Evolutionary conservation across 2,329 filamentous ascomycete species (phyloP), one percentile per base, ranked within the genome.

Genomic region (Trichocomaceae sp.): DNA sequence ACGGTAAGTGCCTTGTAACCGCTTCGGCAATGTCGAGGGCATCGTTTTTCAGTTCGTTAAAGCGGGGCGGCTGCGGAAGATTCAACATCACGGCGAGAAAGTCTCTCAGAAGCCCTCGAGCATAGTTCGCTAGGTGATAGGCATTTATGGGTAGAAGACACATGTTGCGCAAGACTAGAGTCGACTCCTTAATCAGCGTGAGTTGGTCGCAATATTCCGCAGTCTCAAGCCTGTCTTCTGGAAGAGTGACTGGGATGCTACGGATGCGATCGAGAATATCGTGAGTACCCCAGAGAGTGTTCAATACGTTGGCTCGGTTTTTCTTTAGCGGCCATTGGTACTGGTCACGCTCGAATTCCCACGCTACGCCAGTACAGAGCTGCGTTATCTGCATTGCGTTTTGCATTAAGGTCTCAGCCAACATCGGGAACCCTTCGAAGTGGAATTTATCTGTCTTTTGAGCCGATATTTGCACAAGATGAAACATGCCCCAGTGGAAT

Each of bases 121-220:
- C 82, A 57, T 92, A 84, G 22, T 86, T 83, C 5, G 89, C 82
- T 63, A 95, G 80, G 67, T 90, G 93, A 22, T 80, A 74, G 0
- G 92, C 92, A 66, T 99, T 99, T 59, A 96, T 90, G 20, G 85
- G 83, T 19, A 96, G 77, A 71, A 95, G 88, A n/a, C 91, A 86
- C 90, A 99, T 96, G 69, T 99, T 99, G 50, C 93, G 84, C 44
- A 97, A 78, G 17, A 95, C 91, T 47, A 97, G 76, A 19, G 87
- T 85, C 2, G 93, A 90, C 70, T 97, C 91, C 22, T 87, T 92
- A 58, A 95, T 80, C 60, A 89, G 82, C 12, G 87, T 81, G 57
- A 97, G 77, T 42, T 81, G 77, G 59, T 90, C 84, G 13, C 82
- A 79, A 61, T 87, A 88, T 5, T 84, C 79, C 29, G 83, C 83